These are phyloP conservation scores for Lichtheimia corymbifera DNA, from an alignment of 371 early-diverging fungal species.

Conservation along the genomic window DNA sequence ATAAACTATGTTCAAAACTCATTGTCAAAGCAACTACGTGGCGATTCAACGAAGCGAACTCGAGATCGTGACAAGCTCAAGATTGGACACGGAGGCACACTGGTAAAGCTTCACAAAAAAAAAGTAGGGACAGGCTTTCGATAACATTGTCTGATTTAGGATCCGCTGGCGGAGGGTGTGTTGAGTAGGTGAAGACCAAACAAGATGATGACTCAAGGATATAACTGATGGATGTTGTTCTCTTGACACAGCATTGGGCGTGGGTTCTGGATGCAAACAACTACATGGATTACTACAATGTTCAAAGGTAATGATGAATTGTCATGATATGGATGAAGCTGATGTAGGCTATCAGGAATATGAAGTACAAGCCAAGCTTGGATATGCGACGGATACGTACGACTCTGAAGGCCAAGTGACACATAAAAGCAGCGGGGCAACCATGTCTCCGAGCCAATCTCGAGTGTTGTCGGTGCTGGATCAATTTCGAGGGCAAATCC, in stretches of 20 bases:
- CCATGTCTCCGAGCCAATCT: conserved; percentile 23
- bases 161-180: conserved; percentile 57
- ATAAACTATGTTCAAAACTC: conserved; percentile 26
- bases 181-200: conserved; percentile 26
- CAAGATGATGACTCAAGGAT: not conserved
- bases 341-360: conserved; percentile 31
- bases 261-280: conserved; percentile 49
- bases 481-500: conserved; percentile 38
- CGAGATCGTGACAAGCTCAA: conserved; percentile 31
- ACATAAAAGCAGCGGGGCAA: conserved; percentile 17
- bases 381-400: conserved; percentile 50
- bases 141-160: conserved; percentile 18
- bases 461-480: conserved; percentile 24
- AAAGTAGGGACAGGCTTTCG: too few species aligned
- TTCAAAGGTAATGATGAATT: conserved; percentile 24
- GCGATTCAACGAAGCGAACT: conserved; percentile 2
- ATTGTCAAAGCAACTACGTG: conserved; percentile 22
- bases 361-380: conserved; percentile 41
- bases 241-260: conserved; percentile 37
- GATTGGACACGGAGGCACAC: conserved; percentile 57
- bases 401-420: conserved; percentile 42
- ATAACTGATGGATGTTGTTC: not conserved
- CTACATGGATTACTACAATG: conserved; percentile 32
- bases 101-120: conserved; percentile 23
- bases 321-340: not conserved